A percentile compares a stretch with the other conserved stretches of the same genome.
Conservation (phyloP, 108 stramenopile species). For the Skeletonema potamos region DNA sequence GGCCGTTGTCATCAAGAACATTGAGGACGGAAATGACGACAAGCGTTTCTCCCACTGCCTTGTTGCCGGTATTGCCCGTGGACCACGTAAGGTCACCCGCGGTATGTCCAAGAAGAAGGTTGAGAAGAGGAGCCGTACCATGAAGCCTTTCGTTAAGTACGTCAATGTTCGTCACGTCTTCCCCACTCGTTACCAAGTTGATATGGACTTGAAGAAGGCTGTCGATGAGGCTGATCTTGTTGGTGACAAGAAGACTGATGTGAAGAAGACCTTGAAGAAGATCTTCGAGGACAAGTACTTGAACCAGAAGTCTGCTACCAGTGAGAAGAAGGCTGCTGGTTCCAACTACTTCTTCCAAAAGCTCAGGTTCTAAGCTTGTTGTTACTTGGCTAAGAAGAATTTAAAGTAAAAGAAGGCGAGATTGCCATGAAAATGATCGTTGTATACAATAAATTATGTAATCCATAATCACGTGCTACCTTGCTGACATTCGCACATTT, state of each 20-base stretch:
- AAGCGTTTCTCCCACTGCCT: slow-evolving; percentile 97
- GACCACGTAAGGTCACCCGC: slow-evolving; percentile 97
- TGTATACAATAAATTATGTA: no score
- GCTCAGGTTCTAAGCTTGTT: slow-evolving; percentile 89
- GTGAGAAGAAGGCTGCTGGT: slow-evolving; percentile 96
- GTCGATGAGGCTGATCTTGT: slow-evolving; percentile 91
- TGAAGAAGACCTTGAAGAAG: slow-evolving; percentile 96
- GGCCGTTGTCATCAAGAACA: slow-evolving; percentile 98
- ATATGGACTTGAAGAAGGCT: slow-evolving; percentile 94
- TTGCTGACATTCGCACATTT: no score
- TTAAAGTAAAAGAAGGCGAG: no score
- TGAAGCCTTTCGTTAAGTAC: slow-evolving; percentile 99
- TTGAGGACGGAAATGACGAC: slow-evolving; percentile 94
- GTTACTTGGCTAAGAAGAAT: no score
- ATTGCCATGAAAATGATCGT: no score
- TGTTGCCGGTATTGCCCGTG: slow-evolving; percentile 94
- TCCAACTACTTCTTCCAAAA: slow-evolving; percentile 96
- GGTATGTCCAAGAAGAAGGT: slow-evolving; percentile 96
- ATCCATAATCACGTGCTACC: not conserved
- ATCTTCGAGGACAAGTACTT: slow-evolving; percentile 93
- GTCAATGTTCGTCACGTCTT: slow-evolving; percentile 99
- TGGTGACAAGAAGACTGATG: slow-evolving; percentile 76
- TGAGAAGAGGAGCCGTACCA: slow-evolving; percentile 89
- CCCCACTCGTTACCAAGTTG: slow-evolving; percentile 98
- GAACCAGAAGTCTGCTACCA: slow-evolving; percentile 89